phyloP scores from a whole-genome alignment of 257 asterid species.

The Prunella vulgaris region DNA sequence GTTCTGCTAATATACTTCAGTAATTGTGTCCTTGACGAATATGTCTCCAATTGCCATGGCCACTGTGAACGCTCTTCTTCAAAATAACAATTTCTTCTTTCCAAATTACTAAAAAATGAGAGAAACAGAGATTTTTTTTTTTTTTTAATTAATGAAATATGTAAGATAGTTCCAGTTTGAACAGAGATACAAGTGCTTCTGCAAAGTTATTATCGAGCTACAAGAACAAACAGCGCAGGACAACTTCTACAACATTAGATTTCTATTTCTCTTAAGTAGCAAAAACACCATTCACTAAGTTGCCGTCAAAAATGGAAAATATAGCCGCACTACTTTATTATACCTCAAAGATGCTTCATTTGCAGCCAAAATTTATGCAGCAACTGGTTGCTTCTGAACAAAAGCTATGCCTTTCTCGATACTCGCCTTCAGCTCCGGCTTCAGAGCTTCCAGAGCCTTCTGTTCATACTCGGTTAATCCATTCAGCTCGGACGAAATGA shows the following conservation, averaged over 20 bases:
- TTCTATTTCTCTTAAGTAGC: conserved; percentile 23
- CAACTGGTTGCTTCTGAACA: conserved; percentile 55
- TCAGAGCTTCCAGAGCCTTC: conserved; percentile 75
- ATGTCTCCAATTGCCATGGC: too few relatives aligned
- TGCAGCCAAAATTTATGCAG: conserved; percentile 36
- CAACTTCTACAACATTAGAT: conserved; percentile 35
- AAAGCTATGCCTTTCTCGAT: conserved; percentile 77
- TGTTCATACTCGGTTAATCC: conserved; percentile 71
- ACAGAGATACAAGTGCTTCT: conserved; percentile 17
- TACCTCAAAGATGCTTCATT: conserved; percentile 22
- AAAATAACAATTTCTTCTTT: too few relatives aligned
- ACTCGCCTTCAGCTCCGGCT: conserved; percentile 75
- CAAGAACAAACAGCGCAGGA: conserved; percentile 21
- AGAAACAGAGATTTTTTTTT: background rate
- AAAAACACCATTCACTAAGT: conserved; percentile 3
- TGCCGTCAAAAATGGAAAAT: conserved; percentile 48
- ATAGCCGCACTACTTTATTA: conserved; percentile 25
- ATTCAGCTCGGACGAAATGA: conserved; percentile 62
- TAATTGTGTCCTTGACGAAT: too few relatives aligned
- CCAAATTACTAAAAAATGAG: background rate
- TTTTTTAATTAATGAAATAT: background rate
- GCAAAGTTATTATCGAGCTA: conserved; percentile 9
- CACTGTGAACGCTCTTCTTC: too few relatives aligned
- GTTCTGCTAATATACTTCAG: too few relatives aligned
- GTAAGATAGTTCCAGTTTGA: conserved; percentile 8